These are phyloP conservation scores for Pseudogymnoascus verrucosus DNA, from an alignment of 2,329 filamentous ascomycete genomes.

Conservation along the genomic window DNA sequence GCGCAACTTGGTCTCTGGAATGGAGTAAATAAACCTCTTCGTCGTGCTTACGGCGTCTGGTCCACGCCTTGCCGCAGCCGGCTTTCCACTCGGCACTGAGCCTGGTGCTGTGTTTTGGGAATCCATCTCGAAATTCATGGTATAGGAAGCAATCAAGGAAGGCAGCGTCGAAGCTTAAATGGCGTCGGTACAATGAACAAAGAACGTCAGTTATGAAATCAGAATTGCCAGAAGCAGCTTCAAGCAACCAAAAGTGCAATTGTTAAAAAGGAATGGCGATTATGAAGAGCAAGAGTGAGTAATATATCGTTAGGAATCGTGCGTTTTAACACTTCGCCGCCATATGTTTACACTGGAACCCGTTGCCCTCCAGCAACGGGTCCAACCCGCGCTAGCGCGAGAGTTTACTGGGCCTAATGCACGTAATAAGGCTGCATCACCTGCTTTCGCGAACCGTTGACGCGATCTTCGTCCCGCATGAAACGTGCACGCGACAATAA, in stretches of 20 bases:
- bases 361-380: not conserved
- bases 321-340: not conserved
- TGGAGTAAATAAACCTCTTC: constrained; percentile 52
- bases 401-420: constrained; percentile 12
- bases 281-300: not conserved
- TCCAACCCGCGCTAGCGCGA: not conserved
- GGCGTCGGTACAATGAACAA: not conserved
- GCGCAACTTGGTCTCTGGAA: not conserved
- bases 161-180: not conserved
- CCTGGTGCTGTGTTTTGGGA: constrained; percentile 62
- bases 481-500: constrained; percentile 24
- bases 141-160: not conserved
- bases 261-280: not conserved
- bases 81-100: constrained; percentile 44
- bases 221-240: not conserved
- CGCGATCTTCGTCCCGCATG: constrained; percentile 16
- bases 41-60: constrained; percentile 66
- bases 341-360: constrained; percentile 1
- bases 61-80: constrained; percentile 47
- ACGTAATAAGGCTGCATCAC: constrained; percentile 16
- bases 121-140: constrained; percentile 42
- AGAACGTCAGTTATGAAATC: not conserved
- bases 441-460: constrained; percentile 18
- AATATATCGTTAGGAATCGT: constrained; percentile 7
- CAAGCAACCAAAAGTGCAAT: not conserved